Evolutionary conservation across 2,329 filamentous ascomycete species (phyloP).

Genomic region (Colletotrichum sp.): DNA sequence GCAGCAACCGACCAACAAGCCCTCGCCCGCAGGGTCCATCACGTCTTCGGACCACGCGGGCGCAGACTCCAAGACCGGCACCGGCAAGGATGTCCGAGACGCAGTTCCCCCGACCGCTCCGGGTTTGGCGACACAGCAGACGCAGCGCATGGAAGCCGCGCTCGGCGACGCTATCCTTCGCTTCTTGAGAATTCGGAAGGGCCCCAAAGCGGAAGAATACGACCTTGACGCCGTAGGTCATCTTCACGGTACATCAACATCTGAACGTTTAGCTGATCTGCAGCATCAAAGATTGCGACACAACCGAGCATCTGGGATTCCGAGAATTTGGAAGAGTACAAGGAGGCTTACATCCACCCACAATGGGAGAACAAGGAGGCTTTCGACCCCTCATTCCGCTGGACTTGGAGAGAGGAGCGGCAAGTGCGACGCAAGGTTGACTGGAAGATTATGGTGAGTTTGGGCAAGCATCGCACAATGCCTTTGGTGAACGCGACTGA

Average conservation of each 20-base stretch:
- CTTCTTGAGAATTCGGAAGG: constrained; percentile 35
- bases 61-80: not conserved
- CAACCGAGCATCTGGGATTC: constrained; percentile 42
- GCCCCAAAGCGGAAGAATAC: constrained; percentile 26
- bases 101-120: constrained; percentile 8
- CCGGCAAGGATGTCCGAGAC: not conserved
- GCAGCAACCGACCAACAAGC: not conserved
- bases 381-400: constrained; percentile 35
- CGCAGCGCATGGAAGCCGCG: constrained; percentile 32
- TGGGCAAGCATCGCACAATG: not conserved
- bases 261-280: not conserved
- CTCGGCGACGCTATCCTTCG: constrained; percentile 36
- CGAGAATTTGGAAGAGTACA: constrained; percentile 37
- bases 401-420: constrained; percentile 36
- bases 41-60: constrained; percentile 12
- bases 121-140: constrained; percentile 29
- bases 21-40: not conserved
- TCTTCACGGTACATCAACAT: rapidly evolving
- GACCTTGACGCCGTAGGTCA: constrained; percentile 32
- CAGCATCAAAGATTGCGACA: constrained; percentile 31
- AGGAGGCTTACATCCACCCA: constrained; percentile 36
- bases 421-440: constrained; percentile 28
- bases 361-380: constrained; percentile 39
- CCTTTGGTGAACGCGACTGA: not conserved
- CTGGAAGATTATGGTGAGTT: constrained; percentile 40